phyloP scores from a whole-genome alignment of 2,329 filamentous ascomycete species.

The Nannizziopsis barbatae region DNA sequence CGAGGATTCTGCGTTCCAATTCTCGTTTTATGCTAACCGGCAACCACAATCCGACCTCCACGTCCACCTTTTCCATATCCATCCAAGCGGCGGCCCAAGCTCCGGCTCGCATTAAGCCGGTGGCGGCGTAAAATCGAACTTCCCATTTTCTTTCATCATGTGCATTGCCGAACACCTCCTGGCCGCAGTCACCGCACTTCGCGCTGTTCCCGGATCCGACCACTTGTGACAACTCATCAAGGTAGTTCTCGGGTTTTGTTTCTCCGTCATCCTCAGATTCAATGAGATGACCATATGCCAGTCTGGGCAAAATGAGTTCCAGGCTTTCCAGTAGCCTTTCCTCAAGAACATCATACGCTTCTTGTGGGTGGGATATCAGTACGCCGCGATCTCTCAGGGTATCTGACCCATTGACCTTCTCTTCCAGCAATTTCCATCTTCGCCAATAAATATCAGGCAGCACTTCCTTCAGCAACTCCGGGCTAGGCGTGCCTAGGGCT shows the following conservation, averaged over 20 bases:
- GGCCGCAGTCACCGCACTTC: slow-evolving; percentile 42
- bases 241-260: slow-evolving; percentile 9
- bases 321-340: slow-evolving; percentile 51
- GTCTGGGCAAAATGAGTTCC: slow-evolving; percentile 44
- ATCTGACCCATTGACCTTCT: slow-evolving; percentile 42
- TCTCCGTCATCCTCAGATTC: slow-evolving; percentile 23
- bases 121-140: slow-evolving; percentile 86
- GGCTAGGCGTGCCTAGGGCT: slow-evolving; percentile 23
- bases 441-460: slow-evolving; percentile 38
- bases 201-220: slow-evolving; percentile 26
- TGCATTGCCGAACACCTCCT: slow-evolving; percentile 36
- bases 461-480: slow-evolving; percentile 39
- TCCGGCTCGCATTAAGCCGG: slow-evolving; percentile 81
- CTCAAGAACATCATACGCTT: slow-evolving; percentile 52
- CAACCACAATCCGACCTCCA: slow-evolving; percentile 69
- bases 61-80: slow-evolving; percentile 97
- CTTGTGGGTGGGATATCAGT: slow-evolving; percentile 51
- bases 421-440: slow-evolving; percentile 43
- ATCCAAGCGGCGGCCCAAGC: slow-evolving; percentile 92
- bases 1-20: slow-evolving; percentile 36
- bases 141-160: slow-evolving; percentile 43
- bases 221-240: slow-evolving; percentile 21
- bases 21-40: slow-evolving; percentile 42
- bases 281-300: slow-evolving; percentile 50
- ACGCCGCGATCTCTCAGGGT: slow-evolving; percentile 48